A percentile compares a stretch with the other conserved stretches of the same genome.
Conservation (phyloP, 2,329 filamentous ascomycete genomes). For the Fusarium xylarioides region DNA sequence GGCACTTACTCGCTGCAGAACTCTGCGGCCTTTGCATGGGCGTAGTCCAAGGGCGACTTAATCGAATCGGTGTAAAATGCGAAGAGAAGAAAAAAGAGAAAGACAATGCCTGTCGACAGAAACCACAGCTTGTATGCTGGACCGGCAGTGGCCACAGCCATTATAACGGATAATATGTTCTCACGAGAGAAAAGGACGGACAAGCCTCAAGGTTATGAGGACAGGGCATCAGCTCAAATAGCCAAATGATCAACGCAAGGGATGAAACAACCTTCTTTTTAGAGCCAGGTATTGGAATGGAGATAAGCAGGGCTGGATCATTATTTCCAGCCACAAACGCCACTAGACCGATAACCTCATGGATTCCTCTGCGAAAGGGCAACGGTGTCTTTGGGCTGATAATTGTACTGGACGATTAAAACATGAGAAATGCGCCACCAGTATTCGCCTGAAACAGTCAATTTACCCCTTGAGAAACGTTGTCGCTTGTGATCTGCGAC, state of each 20-base stretch:
- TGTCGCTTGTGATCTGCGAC: background rate
- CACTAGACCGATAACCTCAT: background rate
- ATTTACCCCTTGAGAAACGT: background rate
- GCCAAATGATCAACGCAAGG: background rate
- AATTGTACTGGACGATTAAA: rapidly evolving
- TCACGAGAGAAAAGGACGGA: rapidly evolving
- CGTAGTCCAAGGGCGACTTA: background rate
- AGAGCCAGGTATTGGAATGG: background rate
- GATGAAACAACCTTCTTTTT: background rate
- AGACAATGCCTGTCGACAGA: background rate
- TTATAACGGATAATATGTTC: rapidly evolving
- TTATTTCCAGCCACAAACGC: background rate
- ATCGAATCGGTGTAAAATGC: background rate
- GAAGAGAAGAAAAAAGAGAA: background rate
- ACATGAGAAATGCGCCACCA: background rate
- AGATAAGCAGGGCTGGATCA: background rate
- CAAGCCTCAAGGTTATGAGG: background rate
- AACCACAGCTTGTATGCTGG: background rate
- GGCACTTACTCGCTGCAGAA: background rate
- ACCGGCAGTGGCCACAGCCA: background rate
- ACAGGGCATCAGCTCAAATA: background rate
- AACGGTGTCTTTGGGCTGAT: background rate
- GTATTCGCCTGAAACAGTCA: background rate
- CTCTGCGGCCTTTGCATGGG: background rate
- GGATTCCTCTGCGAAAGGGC: rapidly evolving